These are phyloP conservation scores for Saccharomycopsis oosterbeekiorum DNA, from an alignment of 805 yeast genomes.

Conservation along the genomic window DNA sequence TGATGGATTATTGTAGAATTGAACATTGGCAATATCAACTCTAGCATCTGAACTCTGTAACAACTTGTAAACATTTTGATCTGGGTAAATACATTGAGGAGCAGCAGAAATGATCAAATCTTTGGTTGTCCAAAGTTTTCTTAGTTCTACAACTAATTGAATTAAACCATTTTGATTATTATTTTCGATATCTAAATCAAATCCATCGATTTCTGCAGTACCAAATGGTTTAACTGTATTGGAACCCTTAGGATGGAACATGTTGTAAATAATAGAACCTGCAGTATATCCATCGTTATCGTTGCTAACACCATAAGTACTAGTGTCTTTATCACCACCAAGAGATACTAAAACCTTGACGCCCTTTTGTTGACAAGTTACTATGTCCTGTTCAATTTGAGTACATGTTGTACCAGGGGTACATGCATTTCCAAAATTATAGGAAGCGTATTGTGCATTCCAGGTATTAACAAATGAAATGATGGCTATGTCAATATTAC, in stretches of 20 bases:
- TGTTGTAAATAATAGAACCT: conserved; percentile 52
- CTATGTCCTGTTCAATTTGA: conserved; percentile 54
- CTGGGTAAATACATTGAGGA: conserved; percentile 61
- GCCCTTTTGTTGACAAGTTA: conserved; percentile 68
- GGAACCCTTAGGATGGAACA: conserved; percentile 35
- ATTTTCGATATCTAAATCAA: conserved; percentile 23
- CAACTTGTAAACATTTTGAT: conserved; percentile 34
- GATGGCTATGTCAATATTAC: conserved; percentile 36
- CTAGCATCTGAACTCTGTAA: conserved; percentile 24
- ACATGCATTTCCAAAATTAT: conserved; percentile 39
- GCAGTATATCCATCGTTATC: conserved; percentile 65
- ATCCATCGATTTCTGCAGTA: conserved; percentile 14
- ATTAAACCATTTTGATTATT: conserved; percentile 39
- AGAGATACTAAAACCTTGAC: conserved; percentile 68
- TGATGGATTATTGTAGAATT: conserved; percentile 48
- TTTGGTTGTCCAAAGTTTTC: conserved; percentile 32
- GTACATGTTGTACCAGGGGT: conserved; percentile 29
- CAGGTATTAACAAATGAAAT: conserved; percentile 22
- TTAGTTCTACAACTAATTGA: conserved; percentile 31
- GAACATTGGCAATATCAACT: conserved; percentile 52
- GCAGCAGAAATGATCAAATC: conserved; percentile 50
- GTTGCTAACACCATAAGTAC: conserved; percentile 70
- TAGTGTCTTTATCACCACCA: conserved; percentile 53
- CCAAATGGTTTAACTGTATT: conserved; percentile 13
- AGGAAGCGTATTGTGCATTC: conserved; percentile 20